Evolutionary conservation across 108 stramenopile species (phyloP), one percentile per base, ranked within the genome.

Genomic region (Mediolabrus comicus): DNA sequence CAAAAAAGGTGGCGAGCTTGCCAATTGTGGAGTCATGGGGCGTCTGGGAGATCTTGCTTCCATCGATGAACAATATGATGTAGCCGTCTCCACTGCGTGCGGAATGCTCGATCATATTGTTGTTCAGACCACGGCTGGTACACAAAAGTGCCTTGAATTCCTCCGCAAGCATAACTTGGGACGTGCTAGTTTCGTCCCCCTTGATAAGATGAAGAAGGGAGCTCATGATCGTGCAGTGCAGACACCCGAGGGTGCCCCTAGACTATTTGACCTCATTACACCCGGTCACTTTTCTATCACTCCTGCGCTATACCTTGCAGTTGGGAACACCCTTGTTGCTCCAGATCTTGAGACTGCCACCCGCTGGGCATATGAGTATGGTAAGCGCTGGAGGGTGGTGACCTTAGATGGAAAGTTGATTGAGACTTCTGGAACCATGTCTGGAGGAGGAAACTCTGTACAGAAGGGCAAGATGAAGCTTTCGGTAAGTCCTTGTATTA

Each of bases 361-460:
- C 29, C 80, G 87, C 5, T 91, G 93, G 84, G 99, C 99, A 0
- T 99, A 98, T 71, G 87, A 92, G 22, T 97, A 66, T 65, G 89
- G 85, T 41, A 95, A 86, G 60, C 79, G 92, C 7, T 95, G 92
- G 95, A 85, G 97, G 34, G 96, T 98, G 3, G 99, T 99, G 32
- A 98, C 99, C 1, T 31, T 86, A 5, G 87, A 89, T 59, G 99
- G 99, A 7, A 86, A 98, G 66, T 80, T 99, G 46, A 98, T 99
- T 55, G 99, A 98, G 60, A 95, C 91, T 4, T 91, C 95, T 14
- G 99, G 99, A 28, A 96, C 99, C 31, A 99, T 99, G 99, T 84
- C 97, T 0, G 99, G 99, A 13, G 99, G 99, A n/a, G 99, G 99
- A 4, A 89, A 86, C 10, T 67, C 67, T 11, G 87, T 88, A 25